Evolutionary conservation across 179 eudicot genomes (phyloP).

Genomic region (Silene coronaria): DNA sequence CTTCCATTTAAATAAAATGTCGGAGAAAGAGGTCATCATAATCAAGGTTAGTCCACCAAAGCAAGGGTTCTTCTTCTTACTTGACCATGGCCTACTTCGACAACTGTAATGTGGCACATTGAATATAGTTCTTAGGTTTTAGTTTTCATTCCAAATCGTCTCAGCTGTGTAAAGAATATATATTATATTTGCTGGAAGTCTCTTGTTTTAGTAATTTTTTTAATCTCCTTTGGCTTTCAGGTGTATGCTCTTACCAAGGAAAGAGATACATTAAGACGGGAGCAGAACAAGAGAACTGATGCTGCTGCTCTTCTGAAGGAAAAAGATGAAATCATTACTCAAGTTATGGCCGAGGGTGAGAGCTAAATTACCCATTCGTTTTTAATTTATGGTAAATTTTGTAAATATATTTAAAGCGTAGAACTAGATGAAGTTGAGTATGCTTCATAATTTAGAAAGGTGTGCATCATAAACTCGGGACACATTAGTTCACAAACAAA

Average conservation of each 20-base stretch:
- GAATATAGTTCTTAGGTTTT: slow-evolving; percentile 3
- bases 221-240: slow-evolving; percentile 32
- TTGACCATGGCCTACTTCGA: slow-evolving; percentile 1
- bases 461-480: not conserved
- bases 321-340: slow-evolving; percentile 91
- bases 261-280: slow-evolving; percentile 90
- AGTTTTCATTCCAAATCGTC: not conserved
- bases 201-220: not conserved
- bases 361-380: slow-evolving; percentile 13
- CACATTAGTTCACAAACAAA: not conserved
- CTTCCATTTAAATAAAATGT: not conserved
- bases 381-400: not conserved
- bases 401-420: slow-evolving; percentile 6
- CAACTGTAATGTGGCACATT: not conserved
- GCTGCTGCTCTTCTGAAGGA: slow-evolving; percentile 95
- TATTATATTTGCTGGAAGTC: slow-evolving; percentile 7
- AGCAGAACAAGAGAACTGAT: slow-evolving; percentile 83
- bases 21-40: not conserved
- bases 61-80: not conserved
- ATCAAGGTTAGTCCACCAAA: not conserved
- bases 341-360: slow-evolving; percentile 97
- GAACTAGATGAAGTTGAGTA: not conserved
- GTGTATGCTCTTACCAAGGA: slow-evolving; percentile 87
- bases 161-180: not conserved
- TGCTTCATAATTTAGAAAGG: not conserved